These are phyloP conservation scores for Fusarium circinatum DNA, from an alignment of 2,329 filamentous ascomycete genomes.

Conservation along the genomic window DNA sequence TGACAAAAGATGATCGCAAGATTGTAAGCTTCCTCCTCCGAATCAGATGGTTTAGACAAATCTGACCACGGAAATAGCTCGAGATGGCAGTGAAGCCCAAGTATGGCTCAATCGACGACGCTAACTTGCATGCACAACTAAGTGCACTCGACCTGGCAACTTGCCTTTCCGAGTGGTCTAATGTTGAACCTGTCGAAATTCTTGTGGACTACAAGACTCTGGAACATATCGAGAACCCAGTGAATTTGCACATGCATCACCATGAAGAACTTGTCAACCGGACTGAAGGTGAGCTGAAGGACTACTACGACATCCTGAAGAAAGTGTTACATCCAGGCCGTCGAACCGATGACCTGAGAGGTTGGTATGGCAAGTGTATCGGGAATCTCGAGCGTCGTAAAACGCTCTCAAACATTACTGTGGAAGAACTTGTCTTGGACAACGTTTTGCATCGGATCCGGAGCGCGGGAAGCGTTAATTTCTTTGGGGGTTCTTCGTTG, in stretches of 20 bases:
- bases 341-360: conserved; percentile 11
- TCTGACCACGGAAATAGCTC: conserved; percentile 16
- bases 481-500: conserved; percentile 38
- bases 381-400: not conserved
- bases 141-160: conserved; percentile 36
- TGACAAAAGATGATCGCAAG: conserved; percentile 15
- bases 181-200: conserved; percentile 41
- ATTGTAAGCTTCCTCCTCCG: conserved; percentile 11
- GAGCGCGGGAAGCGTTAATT: conserved; percentile 26
- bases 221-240: conserved; percentile 53
- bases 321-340: not conserved
- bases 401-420: not conserved
- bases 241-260: conserved; percentile 59
- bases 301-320: conserved; percentile 24
- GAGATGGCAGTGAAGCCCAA: conserved; percentile 28
- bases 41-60: not conserved
- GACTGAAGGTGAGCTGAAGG: conserved; percentile 21
- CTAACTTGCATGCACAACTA: conserved; percentile 30
- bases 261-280: conserved; percentile 40
- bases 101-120: conserved; percentile 27
- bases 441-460: conserved; percentile 26
- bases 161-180: conserved; percentile 31
- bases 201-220: conserved; percentile 52
- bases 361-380: conserved; percentile 35
- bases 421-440: conserved; percentile 9